phyloP scores from a whole-genome alignment of 495 filamentous ascomycete genomes.

The Gamarada debralockiae region DNA sequence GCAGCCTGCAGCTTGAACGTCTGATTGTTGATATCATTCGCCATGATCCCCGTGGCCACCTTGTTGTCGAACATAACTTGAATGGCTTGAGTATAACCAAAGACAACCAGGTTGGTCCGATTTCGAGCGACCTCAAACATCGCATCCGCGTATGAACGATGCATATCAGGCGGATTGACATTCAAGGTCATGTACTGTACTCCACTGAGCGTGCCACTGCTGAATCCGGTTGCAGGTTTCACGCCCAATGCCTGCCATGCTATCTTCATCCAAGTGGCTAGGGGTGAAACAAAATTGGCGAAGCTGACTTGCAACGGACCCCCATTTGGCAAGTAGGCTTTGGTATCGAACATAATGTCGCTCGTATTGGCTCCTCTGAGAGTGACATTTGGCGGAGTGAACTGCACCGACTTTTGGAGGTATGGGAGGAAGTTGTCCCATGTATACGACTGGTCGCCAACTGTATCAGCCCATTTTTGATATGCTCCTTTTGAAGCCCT shows the following conservation, averaged over 20 bases:
- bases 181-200: no score
- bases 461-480: no score
- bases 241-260: no score
- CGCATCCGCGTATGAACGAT: no score
- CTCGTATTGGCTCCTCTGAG: background rate
- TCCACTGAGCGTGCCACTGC: no score
- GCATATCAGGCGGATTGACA: no score
- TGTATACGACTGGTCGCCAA: no score
- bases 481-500: no score
- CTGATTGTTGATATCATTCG: constrained; percentile 1
- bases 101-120: background rate
- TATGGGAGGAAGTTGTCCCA: constrained; percentile 48
- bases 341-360: background rate
- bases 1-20: constrained; percentile 27
- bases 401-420: constrained; percentile 45
- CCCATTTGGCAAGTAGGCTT: background rate
- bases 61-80: background rate
- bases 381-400: constrained; percentile 43
- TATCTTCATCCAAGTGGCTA: no score
- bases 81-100: background rate
- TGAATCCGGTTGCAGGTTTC: no score
- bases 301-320: background rate
- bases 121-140: no score
- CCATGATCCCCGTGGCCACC: background rate
- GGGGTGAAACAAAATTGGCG: no score